Conservation (phyloP, 192 early-diverging fungal genomes). For the Coemansia sp. region DNA sequence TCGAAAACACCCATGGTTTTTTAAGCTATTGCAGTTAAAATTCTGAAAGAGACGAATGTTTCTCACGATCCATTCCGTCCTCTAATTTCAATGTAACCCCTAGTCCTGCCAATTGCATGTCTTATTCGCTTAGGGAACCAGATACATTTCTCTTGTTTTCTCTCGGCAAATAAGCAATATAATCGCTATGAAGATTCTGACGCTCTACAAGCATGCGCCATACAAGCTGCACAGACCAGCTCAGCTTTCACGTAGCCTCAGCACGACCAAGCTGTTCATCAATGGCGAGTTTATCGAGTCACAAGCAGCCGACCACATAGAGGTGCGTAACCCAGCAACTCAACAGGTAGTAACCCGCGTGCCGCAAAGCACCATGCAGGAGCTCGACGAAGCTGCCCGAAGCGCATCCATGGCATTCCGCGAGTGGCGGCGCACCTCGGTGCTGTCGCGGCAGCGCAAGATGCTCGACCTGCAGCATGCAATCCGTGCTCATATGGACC, state of each 20-base stretch:
- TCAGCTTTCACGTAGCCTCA: not conserved
- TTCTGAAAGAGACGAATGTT: not conserved
- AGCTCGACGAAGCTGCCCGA: slow-evolving; percentile 74
- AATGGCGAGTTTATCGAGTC: slow-evolving; percentile 93
- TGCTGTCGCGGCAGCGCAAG: slow-evolving; percentile 81
- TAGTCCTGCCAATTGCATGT: no score
- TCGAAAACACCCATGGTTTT: slow-evolving; percentile 58
- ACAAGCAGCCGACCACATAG: slow-evolving; percentile 79
- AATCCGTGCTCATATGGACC: slow-evolving; percentile 77
- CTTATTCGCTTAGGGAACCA: no score
- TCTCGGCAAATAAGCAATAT: not conserved
- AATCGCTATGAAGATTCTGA: not conserved
- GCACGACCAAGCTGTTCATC: slow-evolving; percentile 70
- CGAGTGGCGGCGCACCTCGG: slow-evolving; percentile 78
- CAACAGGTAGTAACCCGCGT: slow-evolving; percentile 84
- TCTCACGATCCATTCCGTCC: not conserved
- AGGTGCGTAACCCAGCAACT: slow-evolving; percentile 89
- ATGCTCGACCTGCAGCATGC: slow-evolving; percentile 89
- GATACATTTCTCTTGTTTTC: no score
- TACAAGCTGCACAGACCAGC: not conserved
- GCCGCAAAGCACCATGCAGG: slow-evolving; percentile 81
- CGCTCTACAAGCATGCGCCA: not conserved
- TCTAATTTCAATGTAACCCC: no score
- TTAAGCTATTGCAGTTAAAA: not conserved
- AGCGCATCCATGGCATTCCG: slow-evolving; percentile 77